These are phyloP conservation scores for Polytrichum formosum DNA, from an alignment of 225 moss, liverwort and hornwort genomes.

Conservation along the genomic window DNA sequence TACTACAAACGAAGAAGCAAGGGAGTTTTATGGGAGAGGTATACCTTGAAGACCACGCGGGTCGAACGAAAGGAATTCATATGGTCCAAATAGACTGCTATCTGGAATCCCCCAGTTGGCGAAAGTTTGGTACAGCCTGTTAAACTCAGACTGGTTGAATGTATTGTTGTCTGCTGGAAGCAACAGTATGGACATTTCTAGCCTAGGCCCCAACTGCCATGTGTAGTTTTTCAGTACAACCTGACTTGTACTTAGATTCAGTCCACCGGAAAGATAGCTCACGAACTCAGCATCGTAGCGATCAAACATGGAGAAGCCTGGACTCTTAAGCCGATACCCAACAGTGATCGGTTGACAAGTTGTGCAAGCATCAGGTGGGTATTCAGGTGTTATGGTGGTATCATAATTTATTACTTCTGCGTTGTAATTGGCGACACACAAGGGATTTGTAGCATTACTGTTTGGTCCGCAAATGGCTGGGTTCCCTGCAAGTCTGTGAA, in stretches of 20 bases:
- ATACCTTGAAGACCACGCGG: constrained; percentile 20
- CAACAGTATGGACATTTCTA: constrained; percentile 45
- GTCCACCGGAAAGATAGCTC: constrained; percentile 43
- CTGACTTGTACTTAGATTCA: constrained; percentile 34
- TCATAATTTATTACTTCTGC: constrained; percentile 7
- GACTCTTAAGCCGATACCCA: constrained; percentile 68
- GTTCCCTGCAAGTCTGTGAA: constrained; percentile 34
- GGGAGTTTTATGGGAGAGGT: too few species aligned
- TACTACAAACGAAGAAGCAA: too few species aligned
- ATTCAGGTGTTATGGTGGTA: background rate
- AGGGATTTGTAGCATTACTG: constrained; percentile 18
- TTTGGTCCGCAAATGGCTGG: background rate
- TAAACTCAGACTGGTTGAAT: constrained; percentile 49
- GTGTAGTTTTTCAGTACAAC: constrained; percentile 42
- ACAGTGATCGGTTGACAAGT: constrained; percentile 32
- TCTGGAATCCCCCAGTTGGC: constrained; percentile 41
- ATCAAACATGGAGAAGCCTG: constrained; percentile 58
- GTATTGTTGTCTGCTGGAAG: constrained; percentile 27
- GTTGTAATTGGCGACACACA: constrained; percentile 28
- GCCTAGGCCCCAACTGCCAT: constrained; percentile 59
- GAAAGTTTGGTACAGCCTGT: constrained; percentile 38
- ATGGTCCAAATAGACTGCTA: constrained; percentile 58
- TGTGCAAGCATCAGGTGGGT: constrained; percentile 27
- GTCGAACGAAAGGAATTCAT: constrained; percentile 55
- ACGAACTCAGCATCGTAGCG: constrained; percentile 22